phyloP scores from a whole-genome alignment of 192 early-diverging fungal genomes.

The Coemansia sp. region DNA sequence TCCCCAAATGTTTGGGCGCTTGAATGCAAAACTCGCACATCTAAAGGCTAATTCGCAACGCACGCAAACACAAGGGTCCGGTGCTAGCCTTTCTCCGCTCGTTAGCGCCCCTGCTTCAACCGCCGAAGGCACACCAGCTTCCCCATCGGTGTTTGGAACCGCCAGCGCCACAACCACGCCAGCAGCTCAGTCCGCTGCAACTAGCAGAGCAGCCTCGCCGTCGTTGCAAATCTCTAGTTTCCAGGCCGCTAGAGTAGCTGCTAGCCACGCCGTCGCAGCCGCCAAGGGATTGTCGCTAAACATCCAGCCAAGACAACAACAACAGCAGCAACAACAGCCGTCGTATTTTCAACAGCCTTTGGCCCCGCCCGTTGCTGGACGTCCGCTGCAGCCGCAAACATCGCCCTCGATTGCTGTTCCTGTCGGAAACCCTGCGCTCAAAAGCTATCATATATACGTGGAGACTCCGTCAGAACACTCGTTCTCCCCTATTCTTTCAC shows the following conservation, averaged over 20 bases:
- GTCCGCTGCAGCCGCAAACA: not conserved
- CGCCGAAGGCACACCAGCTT: conserved; percentile 12
- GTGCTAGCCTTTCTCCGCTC: conserved; percentile 33
- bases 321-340: conserved; percentile 5
- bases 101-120: conserved; percentile 7
- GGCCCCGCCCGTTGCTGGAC: not conserved
- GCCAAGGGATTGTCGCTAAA: conserved; percentile 34
- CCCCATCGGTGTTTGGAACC: conserved; percentile 19
- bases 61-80: conserved; percentile 32
- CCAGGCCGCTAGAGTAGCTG: conserved; percentile 34
- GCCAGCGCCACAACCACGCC: conserved; percentile 10
- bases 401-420: not conserved
- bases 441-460: conserved; percentile 50
- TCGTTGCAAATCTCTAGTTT: conserved; percentile 23
- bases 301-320: conserved; percentile 10
- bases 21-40: conserved; percentile 56
- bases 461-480: conserved; percentile 44
- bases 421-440: conserved; percentile 18
- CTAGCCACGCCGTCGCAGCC: conserved; percentile 24
- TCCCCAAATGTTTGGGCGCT: conserved; percentile 54
- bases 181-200: conserved; percentile 11
- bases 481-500: conserved; percentile 24
- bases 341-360: not conserved
- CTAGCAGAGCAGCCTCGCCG: conserved; percentile 44
- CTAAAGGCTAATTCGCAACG: conserved; percentile 48